Evolutionary conservation across 257 asterid genomes (phyloP).

Genomic region (Primulina huaijiensis): DNA sequence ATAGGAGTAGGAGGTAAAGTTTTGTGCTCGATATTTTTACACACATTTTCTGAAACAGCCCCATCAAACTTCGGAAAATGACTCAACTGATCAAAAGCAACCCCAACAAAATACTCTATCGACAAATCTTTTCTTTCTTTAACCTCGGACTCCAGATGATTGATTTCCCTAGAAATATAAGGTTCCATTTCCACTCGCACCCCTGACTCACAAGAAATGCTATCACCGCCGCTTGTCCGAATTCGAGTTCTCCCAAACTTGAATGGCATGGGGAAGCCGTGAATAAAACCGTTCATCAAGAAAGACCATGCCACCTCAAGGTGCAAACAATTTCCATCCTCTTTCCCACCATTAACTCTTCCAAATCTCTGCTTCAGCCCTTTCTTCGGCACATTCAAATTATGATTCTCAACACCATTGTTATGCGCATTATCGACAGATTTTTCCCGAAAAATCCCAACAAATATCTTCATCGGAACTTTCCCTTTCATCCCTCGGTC

Average conservation of each 20-base stretch:
- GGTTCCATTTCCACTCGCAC: conserved; percentile 30
- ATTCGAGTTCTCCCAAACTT: conserved; percentile 50
- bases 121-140: conserved; percentile 55
- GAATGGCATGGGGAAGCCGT: conserved; percentile 64
- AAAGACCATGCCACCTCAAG: conserved; percentile 61
- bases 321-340: conserved; percentile 57
- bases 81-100: conserved; percentile 63
- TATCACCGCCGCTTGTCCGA: conserved; percentile 36
- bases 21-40: conserved; percentile 32
- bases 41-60: conserved; percentile 42
- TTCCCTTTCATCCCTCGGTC: conserved; percentile 42
- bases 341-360: conserved; percentile 36
- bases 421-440: conserved; percentile 35
- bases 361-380: conserved; percentile 62
- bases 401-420: conserved; percentile 27
- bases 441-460: conserved; percentile 56
- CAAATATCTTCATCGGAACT: conserved; percentile 53
- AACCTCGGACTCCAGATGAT: conserved; percentile 37
- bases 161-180: conserved; percentile 26
- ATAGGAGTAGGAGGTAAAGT: conserved; percentile 24
- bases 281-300: conserved; percentile 61
- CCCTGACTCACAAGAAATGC: conserved; percentile 26
- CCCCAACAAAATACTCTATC: conserved; percentile 63
- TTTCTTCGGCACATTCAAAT: conserved; percentile 36
- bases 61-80: conserved; percentile 65